These are phyloP conservation scores for Fusarium liriodendri DNA, from an alignment of 2,329 filamentous ascomycete species.

Conservation along the genomic window DNA sequence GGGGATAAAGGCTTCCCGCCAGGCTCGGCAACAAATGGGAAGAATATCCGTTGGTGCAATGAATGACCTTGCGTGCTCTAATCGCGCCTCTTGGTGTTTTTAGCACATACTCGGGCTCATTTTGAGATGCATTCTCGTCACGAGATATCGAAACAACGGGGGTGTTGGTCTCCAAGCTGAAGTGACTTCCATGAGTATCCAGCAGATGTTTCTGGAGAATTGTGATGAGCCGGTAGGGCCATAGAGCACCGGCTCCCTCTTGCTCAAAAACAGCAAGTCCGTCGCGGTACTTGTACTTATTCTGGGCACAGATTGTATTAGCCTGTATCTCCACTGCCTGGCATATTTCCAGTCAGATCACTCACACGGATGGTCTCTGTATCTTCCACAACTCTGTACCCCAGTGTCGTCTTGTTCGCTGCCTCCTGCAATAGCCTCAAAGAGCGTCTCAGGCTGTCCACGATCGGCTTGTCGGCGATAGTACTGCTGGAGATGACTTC, in stretches of 20 bases:
- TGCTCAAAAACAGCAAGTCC: slow-evolving; percentile 48
- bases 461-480: background rate
- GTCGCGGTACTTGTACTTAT: slow-evolving; percentile 10
- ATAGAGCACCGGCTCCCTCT: slow-evolving; percentile 56
- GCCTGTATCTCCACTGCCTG: background rate
- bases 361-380: slow-evolving; percentile 1
- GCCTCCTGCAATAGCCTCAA: background rate
- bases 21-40: slow-evolving; percentile 61
- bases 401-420: background rate
- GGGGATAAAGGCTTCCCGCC: slow-evolving; percentile 53
- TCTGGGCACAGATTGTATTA: background rate
- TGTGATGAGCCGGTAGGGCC: slow-evolving; percentile 60
- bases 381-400: background rate
- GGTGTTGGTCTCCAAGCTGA: slow-evolving; percentile 53
- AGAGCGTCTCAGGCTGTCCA: background rate
- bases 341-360: slow-evolving; percentile 20
- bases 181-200: slow-evolving; percentile 34
- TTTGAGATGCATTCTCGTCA: slow-evolving; percentile 31
- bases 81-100: slow-evolving; percentile 58
- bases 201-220: slow-evolving; percentile 52
- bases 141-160: slow-evolving; percentile 38
- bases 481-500: background rate
- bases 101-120: slow-evolving; percentile 49
- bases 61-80: slow-evolving; percentile 60
- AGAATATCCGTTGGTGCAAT: slow-evolving; percentile 66